A percentile compares a stretch with the other conserved stretches of the same genome.
Evolutionary conservation across 805 yeast species (phyloP).

Genomic region (Priceomyces medius): DNA sequence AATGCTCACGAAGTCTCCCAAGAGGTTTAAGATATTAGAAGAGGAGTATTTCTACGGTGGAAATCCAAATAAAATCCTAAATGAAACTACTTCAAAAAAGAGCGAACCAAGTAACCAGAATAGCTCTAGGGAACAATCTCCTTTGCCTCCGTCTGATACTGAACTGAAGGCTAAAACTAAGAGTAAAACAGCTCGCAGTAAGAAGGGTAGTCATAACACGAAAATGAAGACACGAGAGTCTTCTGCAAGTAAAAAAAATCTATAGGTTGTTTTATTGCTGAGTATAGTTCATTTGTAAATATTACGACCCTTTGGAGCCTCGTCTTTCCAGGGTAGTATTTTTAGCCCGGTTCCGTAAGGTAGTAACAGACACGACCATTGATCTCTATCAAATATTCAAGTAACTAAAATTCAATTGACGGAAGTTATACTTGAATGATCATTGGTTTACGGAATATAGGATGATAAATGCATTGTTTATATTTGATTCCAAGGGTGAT

Average conservation of each 20-base stretch:
- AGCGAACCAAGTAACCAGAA: not conserved
- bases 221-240: no score
- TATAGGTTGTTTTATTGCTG: no score
- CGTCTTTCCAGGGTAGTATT: no score
- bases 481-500: slow-evolving; percentile 80
- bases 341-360: no score
- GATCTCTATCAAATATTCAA: not conserved
- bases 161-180: not conserved
- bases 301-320: no score
- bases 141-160: not conserved
- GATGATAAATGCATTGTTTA: slow-evolving; percentile 83
- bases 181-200: not conserved
- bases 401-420: no score
- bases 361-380: not conserved
- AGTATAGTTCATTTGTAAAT: no score
- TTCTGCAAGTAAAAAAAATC: no score
- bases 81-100: not conserved
- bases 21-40: slow-evolving; percentile 59
- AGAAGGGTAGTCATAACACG: not conserved
- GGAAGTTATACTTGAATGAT: no score
- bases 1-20: slow-evolving; percentile 66
- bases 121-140: not conserved
- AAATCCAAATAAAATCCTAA: slow-evolving; percentile 14
- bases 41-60: slow-evolving; percentile 51
- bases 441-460: no score